A percentile compares a stretch with the other conserved stretches of the same genome.
These are phyloP conservation scores for Paspalum notatum DNA, from an alignment of 176 grass and related monocot genomes.

Conservation along the genomic window DNA sequence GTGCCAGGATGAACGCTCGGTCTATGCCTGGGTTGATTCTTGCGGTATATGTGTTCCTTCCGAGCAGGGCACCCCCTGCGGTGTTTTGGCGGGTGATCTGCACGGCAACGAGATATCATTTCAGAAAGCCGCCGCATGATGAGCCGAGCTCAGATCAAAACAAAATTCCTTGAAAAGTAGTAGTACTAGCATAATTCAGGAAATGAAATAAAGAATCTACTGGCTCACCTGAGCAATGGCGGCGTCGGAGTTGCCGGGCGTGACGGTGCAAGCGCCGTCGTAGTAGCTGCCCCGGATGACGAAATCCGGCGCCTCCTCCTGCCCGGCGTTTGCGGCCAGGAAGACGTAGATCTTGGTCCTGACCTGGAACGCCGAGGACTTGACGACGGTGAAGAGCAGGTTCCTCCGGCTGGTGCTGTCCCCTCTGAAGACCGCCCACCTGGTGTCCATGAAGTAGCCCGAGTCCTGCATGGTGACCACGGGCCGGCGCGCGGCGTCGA, in stretches of 20 bases:
- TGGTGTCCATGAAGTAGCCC: background rate
- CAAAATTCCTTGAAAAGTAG: background rate
- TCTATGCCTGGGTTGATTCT: conserved; percentile 48
- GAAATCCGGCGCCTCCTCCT: conserved; percentile 43
- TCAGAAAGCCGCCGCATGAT: too few relatives aligned
- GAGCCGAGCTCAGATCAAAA: background rate
- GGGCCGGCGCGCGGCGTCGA: conserved; percentile 40
- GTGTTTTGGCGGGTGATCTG: conserved; percentile 36
- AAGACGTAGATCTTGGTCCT: conserved; percentile 55
- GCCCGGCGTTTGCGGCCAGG: conserved; percentile 37
- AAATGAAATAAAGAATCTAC: background rate
- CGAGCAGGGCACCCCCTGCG: conserved; percentile 8
- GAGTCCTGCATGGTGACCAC: conserved; percentile 53
- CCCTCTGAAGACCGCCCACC: conserved; percentile 56
- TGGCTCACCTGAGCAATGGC: conserved; percentile 39
- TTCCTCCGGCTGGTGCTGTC: conserved; percentile 46
- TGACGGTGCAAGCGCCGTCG: conserved; percentile 35
- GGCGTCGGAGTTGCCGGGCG: conserved; percentile 24
- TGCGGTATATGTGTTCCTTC: conserved; percentile 41
- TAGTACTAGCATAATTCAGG: background rate
- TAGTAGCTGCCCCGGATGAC: conserved; percentile 55
- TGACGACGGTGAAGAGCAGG: conserved; percentile 53
- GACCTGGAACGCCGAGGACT: conserved; percentile 26
- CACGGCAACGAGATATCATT: background rate
- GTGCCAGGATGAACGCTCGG: conserved; percentile 52